Conservation (phyloP, 148 eudicot genomes). For the Bassia scoparia region DNA sequence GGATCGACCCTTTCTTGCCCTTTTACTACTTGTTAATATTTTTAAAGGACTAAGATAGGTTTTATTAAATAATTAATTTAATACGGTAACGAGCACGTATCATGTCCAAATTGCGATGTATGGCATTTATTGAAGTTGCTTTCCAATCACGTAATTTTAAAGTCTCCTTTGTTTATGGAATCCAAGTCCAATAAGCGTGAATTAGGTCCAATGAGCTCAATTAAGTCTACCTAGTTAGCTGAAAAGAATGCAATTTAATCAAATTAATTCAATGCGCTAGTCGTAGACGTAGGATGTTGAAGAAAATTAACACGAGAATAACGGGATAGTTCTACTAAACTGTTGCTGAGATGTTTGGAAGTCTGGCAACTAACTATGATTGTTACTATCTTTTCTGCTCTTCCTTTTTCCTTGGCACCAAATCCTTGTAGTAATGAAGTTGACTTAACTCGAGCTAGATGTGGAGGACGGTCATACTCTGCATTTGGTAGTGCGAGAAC, state of each 20-base stretch:
- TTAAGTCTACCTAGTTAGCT: too few species aligned
- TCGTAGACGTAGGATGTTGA: background rate
- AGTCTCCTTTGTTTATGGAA: too few species aligned
- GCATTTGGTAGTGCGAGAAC: slow-evolving; percentile 88
- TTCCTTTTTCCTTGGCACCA: background rate
- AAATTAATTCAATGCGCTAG: background rate
- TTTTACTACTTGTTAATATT: too few species aligned
- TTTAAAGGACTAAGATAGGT: too few species aligned
- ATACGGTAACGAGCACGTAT: too few species aligned
- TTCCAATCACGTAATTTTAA: background rate
- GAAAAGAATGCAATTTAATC: background rate
- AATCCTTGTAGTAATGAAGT: background rate
- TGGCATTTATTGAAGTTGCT: background rate
- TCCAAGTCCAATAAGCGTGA: background rate
- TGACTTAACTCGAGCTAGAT: slow-evolving; percentile 48
- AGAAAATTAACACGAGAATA: background rate
- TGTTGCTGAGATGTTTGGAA: background rate
- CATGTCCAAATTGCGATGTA: slow-evolving; percentile 3
- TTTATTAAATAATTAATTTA: too few species aligned
- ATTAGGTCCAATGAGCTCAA: too few species aligned
- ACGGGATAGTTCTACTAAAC: background rate
- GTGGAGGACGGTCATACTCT: slow-evolving; percentile 99
- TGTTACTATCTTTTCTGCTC: background rate
- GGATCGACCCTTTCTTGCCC: too few species aligned
- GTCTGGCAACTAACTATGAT: background rate